phyloP scores from a whole-genome alignment of 2,329 filamentous ascomycete species.

The Lasiodiplodia hormozganensis region DNA sequence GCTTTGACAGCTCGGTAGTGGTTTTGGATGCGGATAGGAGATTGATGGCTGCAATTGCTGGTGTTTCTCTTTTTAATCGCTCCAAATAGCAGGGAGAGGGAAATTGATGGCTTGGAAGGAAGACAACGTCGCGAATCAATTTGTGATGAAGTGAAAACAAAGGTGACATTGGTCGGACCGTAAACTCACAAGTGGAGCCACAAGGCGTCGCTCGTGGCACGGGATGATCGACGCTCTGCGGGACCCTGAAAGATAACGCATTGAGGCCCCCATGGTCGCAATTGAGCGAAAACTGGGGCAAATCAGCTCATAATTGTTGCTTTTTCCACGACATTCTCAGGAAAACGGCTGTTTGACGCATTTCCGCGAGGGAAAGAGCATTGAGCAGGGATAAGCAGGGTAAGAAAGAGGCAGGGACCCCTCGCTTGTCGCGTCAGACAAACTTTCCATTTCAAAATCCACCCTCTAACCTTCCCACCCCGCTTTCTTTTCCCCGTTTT shows the following conservation, averaged over 20 bases:
- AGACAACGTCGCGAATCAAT: not conserved
- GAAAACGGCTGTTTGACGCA: not conserved
- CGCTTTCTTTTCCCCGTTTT: not conserved
- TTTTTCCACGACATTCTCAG: not conserved
- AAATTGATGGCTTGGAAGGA: not conserved
- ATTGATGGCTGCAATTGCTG: no score
- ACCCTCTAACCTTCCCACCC: not conserved
- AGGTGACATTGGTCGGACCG: not conserved
- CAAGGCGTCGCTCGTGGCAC: constrained; percentile 5
- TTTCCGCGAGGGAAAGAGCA: not conserved
- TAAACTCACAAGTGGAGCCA: not conserved
- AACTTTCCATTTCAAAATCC: constrained; percentile 10
- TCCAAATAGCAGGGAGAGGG: not conserved
- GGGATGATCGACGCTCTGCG: not conserved
- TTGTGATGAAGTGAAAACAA: constrained; percentile 1
- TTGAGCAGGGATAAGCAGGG: not conserved
- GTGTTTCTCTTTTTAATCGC: not conserved
- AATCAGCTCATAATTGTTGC: not conserved
- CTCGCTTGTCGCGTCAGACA: constrained; percentile 5
- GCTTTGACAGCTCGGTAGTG: no score
- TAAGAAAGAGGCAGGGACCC: not conserved
- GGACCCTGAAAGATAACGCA: not conserved
- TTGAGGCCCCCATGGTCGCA: not conserved
- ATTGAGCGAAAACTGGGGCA: not conserved
- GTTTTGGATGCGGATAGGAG: no score